These are phyloP conservation scores for Odontarrhena argentea DNA, from an alignment of 345 rosid genomes.

Conservation along the genomic window DNA sequence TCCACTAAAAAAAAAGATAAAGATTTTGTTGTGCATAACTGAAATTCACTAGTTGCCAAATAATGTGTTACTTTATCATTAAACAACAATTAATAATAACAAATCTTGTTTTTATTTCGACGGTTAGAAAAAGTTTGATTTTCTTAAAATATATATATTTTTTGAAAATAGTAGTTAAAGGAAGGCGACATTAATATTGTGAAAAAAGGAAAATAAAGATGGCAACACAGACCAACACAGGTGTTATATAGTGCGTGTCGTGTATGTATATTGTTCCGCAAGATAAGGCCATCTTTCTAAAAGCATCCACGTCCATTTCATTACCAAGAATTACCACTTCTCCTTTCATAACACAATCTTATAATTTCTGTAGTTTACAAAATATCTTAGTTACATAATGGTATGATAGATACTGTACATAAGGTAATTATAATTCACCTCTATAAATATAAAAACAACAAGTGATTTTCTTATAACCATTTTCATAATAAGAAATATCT, in stretches of 20 bases:
- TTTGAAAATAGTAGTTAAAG: constrained; percentile 6
- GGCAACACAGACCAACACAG: constrained; percentile 45
- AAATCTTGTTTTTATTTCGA: not conserved
- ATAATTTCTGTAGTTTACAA: no score
- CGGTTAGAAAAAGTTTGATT: not conserved
- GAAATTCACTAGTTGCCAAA: constrained; percentile 25
- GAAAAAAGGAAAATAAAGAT: constrained; percentile 27
- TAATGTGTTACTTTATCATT: constrained; percentile 9
- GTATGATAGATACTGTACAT: no score
- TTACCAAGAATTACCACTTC: constrained; percentile 35
- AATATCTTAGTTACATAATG: no score
- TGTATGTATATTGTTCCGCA: constrained; percentile 39
- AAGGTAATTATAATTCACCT: no score
- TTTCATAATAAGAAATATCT: no score
- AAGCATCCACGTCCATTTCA: constrained; percentile 36
- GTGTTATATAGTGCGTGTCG: constrained; percentile 43
- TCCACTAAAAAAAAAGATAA: constrained; percentile 36
- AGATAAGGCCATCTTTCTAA: constrained; percentile 37
- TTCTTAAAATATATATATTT: not conserved
- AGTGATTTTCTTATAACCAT: no score
- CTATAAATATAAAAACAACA: no score
- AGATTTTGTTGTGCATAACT: constrained; percentile 7
- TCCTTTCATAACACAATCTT: no score
- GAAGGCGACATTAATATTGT: constrained; percentile 12
- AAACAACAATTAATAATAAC: not conserved